A percentile compares a stretch with the other conserved stretches of the same genome.
Conservation (phyloP, 768 basidiomycete species). For the Candolleomyces efflorescens region DNA sequence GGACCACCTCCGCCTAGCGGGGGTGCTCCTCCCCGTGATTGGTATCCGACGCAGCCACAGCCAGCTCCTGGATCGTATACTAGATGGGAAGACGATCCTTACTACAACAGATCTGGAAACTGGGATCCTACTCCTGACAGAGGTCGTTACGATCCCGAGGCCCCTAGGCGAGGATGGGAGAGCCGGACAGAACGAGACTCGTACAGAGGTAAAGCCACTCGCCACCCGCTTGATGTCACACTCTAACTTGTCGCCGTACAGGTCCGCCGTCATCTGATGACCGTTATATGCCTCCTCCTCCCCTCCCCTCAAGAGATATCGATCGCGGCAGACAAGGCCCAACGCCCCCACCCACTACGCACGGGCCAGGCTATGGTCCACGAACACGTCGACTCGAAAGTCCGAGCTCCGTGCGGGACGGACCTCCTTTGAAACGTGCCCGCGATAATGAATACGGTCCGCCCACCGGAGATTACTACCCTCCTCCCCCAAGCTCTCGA, state of each 20-base stretch:
- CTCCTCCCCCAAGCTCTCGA: slow-evolving; percentile 19
- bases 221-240: neutral
- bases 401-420: slow-evolving; percentile 39
- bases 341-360: slow-evolving; percentile 15
- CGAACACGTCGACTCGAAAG: slow-evolving; percentile 41
- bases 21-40: slow-evolving; percentile 26
- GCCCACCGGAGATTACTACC: slow-evolving; percentile 24
- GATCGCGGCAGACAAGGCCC: slow-evolving; percentile 16
- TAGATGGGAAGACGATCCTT: slow-evolving; percentile 5
- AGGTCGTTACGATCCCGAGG: slow-evolving; percentile 30
- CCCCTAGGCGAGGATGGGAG: slow-evolving; percentile 33
- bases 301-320: slow-evolving; percentile 11
- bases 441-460: slow-evolving; percentile 37
- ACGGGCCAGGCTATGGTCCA: slow-evolving; percentile 22
- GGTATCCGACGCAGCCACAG: slow-evolving; percentile 29
- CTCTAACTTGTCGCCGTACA: slow-evolving; percentile 1
- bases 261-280: slow-evolving; percentile 6
- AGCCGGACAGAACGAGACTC: slow-evolving; percentile 33
- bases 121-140: slow-evolving; percentile 14
- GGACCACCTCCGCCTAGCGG: slow-evolving; percentile 19
- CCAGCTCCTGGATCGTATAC: slow-evolving; percentile 10
- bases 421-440: slow-evolving; percentile 42
- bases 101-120: slow-evolving; percentile 17
- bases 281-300: slow-evolving; percentile 12
- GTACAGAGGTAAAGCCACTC: slow-evolving; percentile 1